Evolutionary conservation across 768 basidiomycete species (phyloP), one percentile per base, ranked within the genome.

Genomic region (Panaeolus cyanescens): DNA sequence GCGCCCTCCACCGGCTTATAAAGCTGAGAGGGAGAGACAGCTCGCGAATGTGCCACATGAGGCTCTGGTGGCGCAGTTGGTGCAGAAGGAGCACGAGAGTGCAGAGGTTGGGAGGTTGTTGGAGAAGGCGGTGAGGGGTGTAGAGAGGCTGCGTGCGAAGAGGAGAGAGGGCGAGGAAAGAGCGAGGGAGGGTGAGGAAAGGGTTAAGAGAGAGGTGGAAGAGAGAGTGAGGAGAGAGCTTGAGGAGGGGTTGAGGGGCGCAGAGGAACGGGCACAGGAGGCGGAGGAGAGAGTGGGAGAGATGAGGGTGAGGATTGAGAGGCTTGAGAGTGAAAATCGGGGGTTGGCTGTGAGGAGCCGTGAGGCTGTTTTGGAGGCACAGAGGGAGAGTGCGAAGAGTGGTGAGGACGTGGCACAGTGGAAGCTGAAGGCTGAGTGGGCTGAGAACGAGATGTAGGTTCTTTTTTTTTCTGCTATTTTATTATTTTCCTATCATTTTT

Each of bases 381-480:
- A 77, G 54, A 68, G 62, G 55, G 69, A 74, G 60, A 58, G 59
- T 4, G 64, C 63, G 20, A 68, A 65, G 37, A 67, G 71, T 1
- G 68, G 65, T 55, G 68, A 72, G 40, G 73, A 74, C n/a, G 59
- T 68, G 3, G 66, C 65, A 1, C 60, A 66, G 4, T 74, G 67
- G 36, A 71, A 65, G 54, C 45, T 74, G 17, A 66, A 75, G 59
- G 45, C 71, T 0, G 71, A 72, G 53, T 68, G 66, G 42, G 54
- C 65, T 32, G 64, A 71, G 40, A 61, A 56, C 4, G 73, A 77
- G 45, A 54, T 77, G 76, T 77, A 31, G 37, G 74, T 64, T 7
- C 25, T 32, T 34, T 28, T 10, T 13, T 4, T 54, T 1, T 50
- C 37, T 2, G 2, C 19, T 15, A 28, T 25, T 40, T 32, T 34